Evolutionary conservation across 164 flowering plant genomes (phyloP).

Genomic region (Nymphaea colorata): DNA sequence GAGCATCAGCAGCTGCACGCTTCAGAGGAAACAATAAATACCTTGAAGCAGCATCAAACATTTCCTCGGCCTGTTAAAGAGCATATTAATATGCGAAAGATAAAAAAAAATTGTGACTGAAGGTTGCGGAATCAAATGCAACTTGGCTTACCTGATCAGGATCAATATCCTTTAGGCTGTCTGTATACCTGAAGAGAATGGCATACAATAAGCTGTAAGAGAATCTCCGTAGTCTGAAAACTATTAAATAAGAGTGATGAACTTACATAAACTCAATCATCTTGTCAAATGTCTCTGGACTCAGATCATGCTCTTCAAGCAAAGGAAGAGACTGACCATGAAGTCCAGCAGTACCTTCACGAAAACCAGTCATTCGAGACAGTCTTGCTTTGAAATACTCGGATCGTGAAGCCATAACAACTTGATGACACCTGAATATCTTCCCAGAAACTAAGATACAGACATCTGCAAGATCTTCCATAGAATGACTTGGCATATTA

Average conservation of each 20-base stretch:
- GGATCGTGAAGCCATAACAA: constrained; percentile 84
- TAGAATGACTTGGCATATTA: constrained; percentile 17
- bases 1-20: constrained; percentile 91
- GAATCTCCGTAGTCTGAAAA: constrained; percentile 4
- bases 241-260: background rate
- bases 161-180: constrained; percentile 64
- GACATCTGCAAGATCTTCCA: constrained; percentile 83
- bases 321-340: constrained; percentile 42
- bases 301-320: constrained; percentile 84
- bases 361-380: constrained; percentile 62
- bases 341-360: constrained; percentile 42
- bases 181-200: constrained; percentile 70
- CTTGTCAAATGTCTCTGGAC: constrained; percentile 75
- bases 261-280: constrained; percentile 95
- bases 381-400: constrained; percentile 89
- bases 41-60: constrained; percentile 98
- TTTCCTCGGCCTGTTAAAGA: constrained; percentile 70
- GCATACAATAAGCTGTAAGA: no score
- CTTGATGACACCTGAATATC: constrained; percentile 86
- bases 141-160: constrained; percentile 63
- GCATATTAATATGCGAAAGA: background rate
- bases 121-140: no score
- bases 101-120: background rate
- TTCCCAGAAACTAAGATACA: constrained; percentile 55
- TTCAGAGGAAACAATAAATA: constrained; percentile 89